Conservation (phyloP, 495 filamentous ascomycete species). For the Copromyces sp. region DNA sequence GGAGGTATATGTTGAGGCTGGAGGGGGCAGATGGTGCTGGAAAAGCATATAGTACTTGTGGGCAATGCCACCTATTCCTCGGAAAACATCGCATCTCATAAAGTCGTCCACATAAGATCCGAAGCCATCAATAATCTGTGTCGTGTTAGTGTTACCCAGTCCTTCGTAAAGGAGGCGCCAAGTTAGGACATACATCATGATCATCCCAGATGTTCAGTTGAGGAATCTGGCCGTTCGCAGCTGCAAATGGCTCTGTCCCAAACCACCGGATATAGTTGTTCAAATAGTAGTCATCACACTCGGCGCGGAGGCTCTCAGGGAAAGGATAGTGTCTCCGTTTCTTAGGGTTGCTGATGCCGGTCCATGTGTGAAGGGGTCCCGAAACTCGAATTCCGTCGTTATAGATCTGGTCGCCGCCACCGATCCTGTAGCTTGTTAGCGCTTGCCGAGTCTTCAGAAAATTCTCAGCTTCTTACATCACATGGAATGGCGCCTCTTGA, state of each 20-base stretch:
- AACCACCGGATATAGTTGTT: slow-evolving; percentile 89
- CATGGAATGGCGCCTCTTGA: slow-evolving; percentile 72
- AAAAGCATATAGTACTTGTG: slow-evolving; percentile 92
- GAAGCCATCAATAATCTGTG: slow-evolving; percentile 79
- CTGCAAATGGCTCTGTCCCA: slow-evolving; percentile 67
- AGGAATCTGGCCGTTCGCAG: slow-evolving; percentile 76
- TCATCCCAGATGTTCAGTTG: slow-evolving; percentile 96
- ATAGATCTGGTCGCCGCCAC: slow-evolving; percentile 93
- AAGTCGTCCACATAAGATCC: slow-evolving; percentile 89
- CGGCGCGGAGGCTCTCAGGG: slow-evolving; percentile 55
- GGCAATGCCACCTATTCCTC: slow-evolving; percentile 77
- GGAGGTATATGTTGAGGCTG: slow-evolving; percentile 72
- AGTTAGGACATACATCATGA: slow-evolving; percentile 47
- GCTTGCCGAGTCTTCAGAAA: background rate
- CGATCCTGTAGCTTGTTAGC: slow-evolving; percentile 42
- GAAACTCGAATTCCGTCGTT: slow-evolving; percentile 80
- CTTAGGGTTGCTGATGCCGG: slow-evolving; percentile 67
- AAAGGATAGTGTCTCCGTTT: slow-evolving; percentile 73
- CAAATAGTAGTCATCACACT: slow-evolving; percentile 85
- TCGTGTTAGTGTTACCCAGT: background rate
- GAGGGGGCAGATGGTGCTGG: slow-evolving; percentile 83
- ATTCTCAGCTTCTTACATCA: slow-evolving; percentile 41
- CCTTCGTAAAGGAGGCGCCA: background rate
- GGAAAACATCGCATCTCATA: slow-evolving; percentile 83
- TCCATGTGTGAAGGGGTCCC: slow-evolving; percentile 73